phyloP scores from a whole-genome alignment of 164 flowering plant genomes.

The Vitis rotundifolia region DNA sequence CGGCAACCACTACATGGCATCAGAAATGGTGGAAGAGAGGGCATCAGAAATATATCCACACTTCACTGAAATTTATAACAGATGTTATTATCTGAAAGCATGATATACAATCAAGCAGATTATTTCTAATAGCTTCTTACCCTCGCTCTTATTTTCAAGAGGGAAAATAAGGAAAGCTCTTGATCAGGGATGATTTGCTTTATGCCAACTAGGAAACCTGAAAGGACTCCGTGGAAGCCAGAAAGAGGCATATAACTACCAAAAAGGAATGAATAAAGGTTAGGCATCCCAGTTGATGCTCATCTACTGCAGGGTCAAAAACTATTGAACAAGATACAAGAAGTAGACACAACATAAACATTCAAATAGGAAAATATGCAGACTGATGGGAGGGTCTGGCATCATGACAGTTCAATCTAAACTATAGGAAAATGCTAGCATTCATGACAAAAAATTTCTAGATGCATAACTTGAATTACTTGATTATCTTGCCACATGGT shows the following conservation, averaged over 20 bases:
- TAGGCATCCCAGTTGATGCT: not conserved
- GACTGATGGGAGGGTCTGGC: too few relatives aligned
- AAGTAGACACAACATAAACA: too few relatives aligned
- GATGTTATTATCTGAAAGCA: not conserved
- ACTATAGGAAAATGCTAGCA: too few relatives aligned
- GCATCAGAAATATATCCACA: not conserved
- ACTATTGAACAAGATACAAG: too few relatives aligned
- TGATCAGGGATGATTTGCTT: slow-evolving; percentile 98
- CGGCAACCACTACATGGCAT: slow-evolving; percentile 81
- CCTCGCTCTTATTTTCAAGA: slow-evolving; percentile 76
- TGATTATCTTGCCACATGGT: too few relatives aligned
- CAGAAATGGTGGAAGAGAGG: not conserved
- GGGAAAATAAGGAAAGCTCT: slow-evolving; percentile 45
- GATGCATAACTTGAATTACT: too few relatives aligned
- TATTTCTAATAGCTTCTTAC: slow-evolving; percentile 28
- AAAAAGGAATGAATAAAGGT: slow-evolving; percentile 4
- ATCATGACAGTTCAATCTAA: too few relatives aligned
- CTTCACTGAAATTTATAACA: slow-evolving; percentile 3
- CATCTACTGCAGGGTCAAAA: too few relatives aligned
- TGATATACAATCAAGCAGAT: not conserved
- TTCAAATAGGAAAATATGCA: too few relatives aligned
- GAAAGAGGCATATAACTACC: slow-evolving; percentile 85
- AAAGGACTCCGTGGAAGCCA: slow-evolving; percentile 88
- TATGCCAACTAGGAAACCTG: slow-evolving; percentile 86
- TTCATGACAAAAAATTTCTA: too few relatives aligned